Evolutionary conservation across 139 green algal species (phyloP), one percentile per base, ranked within the genome.

Genomic region (Coelastrella sp.): DNA sequence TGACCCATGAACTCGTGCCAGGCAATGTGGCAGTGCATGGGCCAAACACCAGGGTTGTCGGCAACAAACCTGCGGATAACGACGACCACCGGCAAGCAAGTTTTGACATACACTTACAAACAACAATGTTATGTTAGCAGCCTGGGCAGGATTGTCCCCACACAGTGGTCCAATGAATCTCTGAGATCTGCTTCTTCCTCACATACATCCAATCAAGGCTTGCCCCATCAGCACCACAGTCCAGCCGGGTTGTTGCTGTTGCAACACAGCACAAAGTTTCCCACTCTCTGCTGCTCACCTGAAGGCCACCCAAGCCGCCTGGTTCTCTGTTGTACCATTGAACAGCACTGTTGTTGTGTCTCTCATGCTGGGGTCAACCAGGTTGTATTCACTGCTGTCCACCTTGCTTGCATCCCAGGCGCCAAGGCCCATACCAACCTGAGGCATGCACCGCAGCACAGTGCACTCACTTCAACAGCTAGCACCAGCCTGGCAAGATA

Each of bases 1-100:
- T 93, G 89, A 0, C 91, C 93, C 89, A 96, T 96, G 73, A 86
- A 86, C 75, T 88, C 19, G 51, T 96, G 93, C 78, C 79, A 90
- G 17, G 88, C 9, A 23, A 93, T 89, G 81, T 95, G 92, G 81
- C 92, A 95, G 73, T 95, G 92, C 53, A 82, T 21, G 23, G 35
- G 78, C 74, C 91, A 94, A 2, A 89, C 5, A 19, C 91, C 91
- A 11, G 90, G 90, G 84, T 89, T 89, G 53, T 87, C 32, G 8
- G 73, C 64, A n/a, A 69, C 17, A 64, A 89, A 89, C 37, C 86
- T 78, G 41, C 80, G 48, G 13, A 68, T 0, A 0, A 66, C 9
- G 5, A 59, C 25, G n/a, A n/a, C n/a, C n/a, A n/a, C n/a, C n/a
- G 5, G 27, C 62, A 71, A 67, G 59, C 62, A 71, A n/a, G n/a